A percentile compares a stretch with the other conserved stretches of the same genome.
Evolutionary conservation across 768 basidiomycete species (phyloP).

Genomic region (Tylopilus sp.): DNA sequence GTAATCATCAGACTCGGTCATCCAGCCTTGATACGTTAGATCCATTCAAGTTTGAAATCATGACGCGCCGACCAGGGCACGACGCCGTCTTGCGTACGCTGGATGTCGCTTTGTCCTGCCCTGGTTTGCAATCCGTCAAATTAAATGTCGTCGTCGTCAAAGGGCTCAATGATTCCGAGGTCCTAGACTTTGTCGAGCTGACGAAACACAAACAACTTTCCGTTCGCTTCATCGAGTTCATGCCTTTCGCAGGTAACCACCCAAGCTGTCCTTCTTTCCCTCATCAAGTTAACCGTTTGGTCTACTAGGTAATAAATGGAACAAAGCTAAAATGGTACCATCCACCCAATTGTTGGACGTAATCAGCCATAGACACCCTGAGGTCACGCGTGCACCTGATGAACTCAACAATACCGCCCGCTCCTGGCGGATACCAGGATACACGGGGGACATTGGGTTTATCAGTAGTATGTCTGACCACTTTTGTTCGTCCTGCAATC

Average conservation of each 20-base stretch:
- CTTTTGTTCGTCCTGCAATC: constrained; percentile 83
- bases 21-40: constrained; percentile 79
- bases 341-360: constrained; percentile 58
- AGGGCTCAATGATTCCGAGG: constrained; percentile 78
- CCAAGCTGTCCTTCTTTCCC: not conserved
- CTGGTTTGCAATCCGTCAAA: constrained; percentile 60
- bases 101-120: constrained; percentile 53
- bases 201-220: constrained; percentile 61
- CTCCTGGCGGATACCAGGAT: constrained; percentile 71
- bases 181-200: constrained; percentile 75
- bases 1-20: constrained; percentile 2
- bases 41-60: constrained; percentile 83
- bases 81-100: constrained; percentile 70
- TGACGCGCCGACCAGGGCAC: constrained; percentile 77
- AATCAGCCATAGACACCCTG: constrained; percentile 48
- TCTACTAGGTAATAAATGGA: constrained; percentile 77
- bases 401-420: constrained; percentile 79
- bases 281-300: constrained; percentile 3
- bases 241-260: constrained; percentile 81
- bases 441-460: constrained; percentile 73
- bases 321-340: constrained; percentile 76
- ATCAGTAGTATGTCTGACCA: constrained; percentile 95
- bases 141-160: constrained; percentile 83
- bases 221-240: constrained; percentile 89
- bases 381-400: constrained; percentile 55